Evolutionary conservation across 352 stramenopile species (phyloP), one percentile per base, ranked within the genome.

Genomic region (Pythium oligandrum): DNA sequence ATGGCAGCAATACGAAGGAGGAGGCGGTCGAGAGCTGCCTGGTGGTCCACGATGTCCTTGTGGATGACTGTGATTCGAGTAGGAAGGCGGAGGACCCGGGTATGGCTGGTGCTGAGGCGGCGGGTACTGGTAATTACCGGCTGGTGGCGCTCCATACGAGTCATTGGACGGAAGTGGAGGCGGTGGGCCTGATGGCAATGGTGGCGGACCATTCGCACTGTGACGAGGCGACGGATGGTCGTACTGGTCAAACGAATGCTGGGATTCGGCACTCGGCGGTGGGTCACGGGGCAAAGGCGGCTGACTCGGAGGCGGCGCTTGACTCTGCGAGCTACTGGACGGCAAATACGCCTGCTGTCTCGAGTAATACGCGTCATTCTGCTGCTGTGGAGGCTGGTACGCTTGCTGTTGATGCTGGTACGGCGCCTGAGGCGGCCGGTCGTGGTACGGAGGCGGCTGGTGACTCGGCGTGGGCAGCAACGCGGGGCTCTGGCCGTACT

Each of bases 1-100:
- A 55, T 87, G 80, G 43, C 83, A 93, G 47, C 79, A 69, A 34
- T 93, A 93, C 30, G 73, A 80, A 3, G 67, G 56, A 5, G 80
- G 83, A 2, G 80, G 80, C 2, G 66, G 65, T 17, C 61, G 57
- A 3, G 45, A 43, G 17, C 17, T 26, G 17, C 17, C 17, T 26
- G 17, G 17, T 26, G 17, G 17, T 0, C 17, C 17, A 26, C 17
- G 17, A 26, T 26, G 17, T 0, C 17, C 17, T 26, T 26, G 17
- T 26, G 17, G 17, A 26, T 26, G 17, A 0, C 0, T 26, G 17
- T 26, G 17, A 26, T 26, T 26, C 17, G 17, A 26, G 17, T 26
- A 26, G 0, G 17, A 0, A 26, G 17, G 17, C 17, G 17, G 17
- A 26, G 17, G 17, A 26, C 17, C 17, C 17, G 17, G 53, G 8